These are phyloP conservation scores for Claviceps cyperi DNA, from an alignment of 2,329 filamentous ascomycete genomes.

Conservation along the genomic window DNA sequence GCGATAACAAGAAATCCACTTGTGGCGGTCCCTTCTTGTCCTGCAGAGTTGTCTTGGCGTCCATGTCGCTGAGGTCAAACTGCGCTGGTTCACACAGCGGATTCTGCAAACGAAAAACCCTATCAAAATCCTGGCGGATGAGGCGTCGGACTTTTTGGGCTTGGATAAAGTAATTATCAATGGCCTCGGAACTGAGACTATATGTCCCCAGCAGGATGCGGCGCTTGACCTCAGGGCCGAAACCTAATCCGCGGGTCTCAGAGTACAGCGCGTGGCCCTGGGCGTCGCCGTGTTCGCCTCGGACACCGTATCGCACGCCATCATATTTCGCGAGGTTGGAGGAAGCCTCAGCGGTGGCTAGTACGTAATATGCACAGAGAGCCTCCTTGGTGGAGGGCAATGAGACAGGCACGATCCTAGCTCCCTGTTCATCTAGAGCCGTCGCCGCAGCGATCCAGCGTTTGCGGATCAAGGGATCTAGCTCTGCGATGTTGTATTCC, in stretches of 20 bases:
- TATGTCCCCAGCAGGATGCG: constrained; percentile 85
- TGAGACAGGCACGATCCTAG: constrained; percentile 59
- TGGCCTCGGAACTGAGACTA: constrained; percentile 74
- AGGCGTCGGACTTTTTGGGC: constrained; percentile 77
- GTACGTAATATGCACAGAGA: constrained; percentile 84
- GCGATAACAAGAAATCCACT: constrained; percentile 78
- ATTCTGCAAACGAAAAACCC: constrained; percentile 56
- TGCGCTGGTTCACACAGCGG: constrained; percentile 43
- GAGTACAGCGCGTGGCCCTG: constrained; percentile 58
- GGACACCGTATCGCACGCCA: constrained; percentile 76
- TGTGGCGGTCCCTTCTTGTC: constrained; percentile 43
- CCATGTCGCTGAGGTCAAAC: constrained; percentile 47
- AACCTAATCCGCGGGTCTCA: constrained; percentile 54
- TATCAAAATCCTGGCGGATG: constrained; percentile 76
- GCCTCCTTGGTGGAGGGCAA: constrained; percentile 75
- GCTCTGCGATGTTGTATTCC: constrained; percentile 81
- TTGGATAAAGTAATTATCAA: constrained; percentile 93
- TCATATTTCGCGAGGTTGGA: constrained; percentile 97
- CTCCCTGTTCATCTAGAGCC: constrained; percentile 47
- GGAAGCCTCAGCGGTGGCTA: constrained; percentile 87
- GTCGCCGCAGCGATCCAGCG: constrained; percentile 54
- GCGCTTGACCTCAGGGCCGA: constrained; percentile 74
- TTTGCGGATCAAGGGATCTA: constrained; percentile 52
- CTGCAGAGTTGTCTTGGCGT: constrained; percentile 34
- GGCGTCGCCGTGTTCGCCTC: constrained; percentile 36